Percentiles rank a stretch among this genome's conserved stretches.
phyloP scores from a whole-genome alignment of 345 rosid genomes.

The Jatropha curcas region DNA sequence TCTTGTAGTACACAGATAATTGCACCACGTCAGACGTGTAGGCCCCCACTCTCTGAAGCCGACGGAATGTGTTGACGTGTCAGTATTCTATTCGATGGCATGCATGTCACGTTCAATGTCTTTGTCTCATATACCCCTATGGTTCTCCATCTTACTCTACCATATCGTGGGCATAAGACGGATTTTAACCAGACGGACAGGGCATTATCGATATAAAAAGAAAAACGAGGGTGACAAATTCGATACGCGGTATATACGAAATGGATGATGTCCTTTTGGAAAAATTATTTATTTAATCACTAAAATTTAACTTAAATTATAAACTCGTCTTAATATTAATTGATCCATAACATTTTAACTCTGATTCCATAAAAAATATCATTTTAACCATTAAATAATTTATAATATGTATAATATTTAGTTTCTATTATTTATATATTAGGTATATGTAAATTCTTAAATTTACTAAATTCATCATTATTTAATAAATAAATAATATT shows the following conservation, averaged over 20 bases:
- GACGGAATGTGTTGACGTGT: neutral
- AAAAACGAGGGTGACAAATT: neutral
- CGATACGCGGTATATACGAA: slow-evolving; percentile 17
- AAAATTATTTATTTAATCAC: no score
- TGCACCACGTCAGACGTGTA: neutral
- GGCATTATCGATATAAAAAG: neutral
- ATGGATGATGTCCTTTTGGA: no score
- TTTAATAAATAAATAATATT: no score
- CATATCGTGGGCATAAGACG: neutral
- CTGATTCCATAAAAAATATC: no score
- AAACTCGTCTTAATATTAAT: no score
- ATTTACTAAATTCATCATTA: no score
- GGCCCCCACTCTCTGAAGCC: neutral
- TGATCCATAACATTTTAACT: no score
- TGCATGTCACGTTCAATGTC: neutral
- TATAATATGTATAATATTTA: no score
- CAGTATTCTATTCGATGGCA: neutral
- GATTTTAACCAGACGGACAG: neutral
- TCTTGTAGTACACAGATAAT: neutral
- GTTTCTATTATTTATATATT: no score
- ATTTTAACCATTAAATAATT: no score
- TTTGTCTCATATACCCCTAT: neutral
- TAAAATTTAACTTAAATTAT: no score
- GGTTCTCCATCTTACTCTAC: neutral
- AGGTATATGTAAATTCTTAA: no score